Conservation (phyloP, 768 basidiomycete genomes). For the Chalciporus sphaerocephalus region DNA sequence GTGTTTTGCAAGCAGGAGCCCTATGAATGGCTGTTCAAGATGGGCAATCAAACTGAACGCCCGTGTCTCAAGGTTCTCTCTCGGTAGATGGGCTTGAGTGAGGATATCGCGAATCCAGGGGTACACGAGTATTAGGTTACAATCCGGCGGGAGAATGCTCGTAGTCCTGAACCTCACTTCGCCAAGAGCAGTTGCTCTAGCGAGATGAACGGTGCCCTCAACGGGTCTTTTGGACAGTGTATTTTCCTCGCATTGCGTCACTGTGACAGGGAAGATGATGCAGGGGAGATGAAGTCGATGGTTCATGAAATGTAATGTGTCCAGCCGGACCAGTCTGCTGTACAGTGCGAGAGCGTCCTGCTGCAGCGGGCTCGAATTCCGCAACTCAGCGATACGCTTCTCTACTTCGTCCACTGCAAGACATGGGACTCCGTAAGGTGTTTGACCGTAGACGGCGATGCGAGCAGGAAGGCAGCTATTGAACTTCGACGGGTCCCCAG, state of each 20-base stretch:
- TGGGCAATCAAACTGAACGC: constrained; percentile 1
- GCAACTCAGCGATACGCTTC: background rate
- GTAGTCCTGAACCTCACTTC: background rate
- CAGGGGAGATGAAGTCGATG: constrained; percentile 10
- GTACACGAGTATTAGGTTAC: background rate
- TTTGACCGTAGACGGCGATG: constrained; percentile 11
- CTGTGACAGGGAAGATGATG: constrained; percentile 7
- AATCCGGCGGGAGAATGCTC: background rate
- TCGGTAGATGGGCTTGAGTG: background rate
- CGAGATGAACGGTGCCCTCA: background rate
- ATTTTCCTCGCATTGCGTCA: background rate
- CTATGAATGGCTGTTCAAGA: background rate
- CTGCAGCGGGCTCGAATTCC: background rate
- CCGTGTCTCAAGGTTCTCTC: background rate
- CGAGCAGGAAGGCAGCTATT: constrained; percentile 14
- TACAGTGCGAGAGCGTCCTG: background rate
- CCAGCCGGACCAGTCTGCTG: background rate
- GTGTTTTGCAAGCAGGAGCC: constrained; percentile 1
- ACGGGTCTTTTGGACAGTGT: background rate
- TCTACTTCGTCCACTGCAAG: background rate
- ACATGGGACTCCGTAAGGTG: background rate
- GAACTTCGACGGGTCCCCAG: constrained; percentile 13
- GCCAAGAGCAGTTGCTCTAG: background rate
- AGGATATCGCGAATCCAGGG: background rate
- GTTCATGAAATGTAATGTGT: constrained; percentile 1